Evolutionary conservation across 208 protist genomes (phyloP), one percentile per base, ranked within the genome.

Genomic region (Trypanosoma grayi): DNA sequence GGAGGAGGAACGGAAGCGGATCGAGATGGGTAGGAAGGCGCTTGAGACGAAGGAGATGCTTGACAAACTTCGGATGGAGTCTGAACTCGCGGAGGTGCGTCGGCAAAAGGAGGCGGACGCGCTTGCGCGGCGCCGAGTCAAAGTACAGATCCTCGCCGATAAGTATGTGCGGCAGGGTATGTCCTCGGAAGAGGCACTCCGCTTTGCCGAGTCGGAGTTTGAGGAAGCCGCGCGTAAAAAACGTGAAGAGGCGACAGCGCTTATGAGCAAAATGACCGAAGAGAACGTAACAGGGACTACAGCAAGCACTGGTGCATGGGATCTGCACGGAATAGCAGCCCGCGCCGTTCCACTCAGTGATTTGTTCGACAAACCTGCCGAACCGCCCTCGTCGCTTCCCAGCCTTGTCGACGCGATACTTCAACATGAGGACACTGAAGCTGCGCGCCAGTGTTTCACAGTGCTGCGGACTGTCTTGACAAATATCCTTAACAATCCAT

Each of bases 141-240:
- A 82, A 40, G 65, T 92, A 2, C 78, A 91, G 47, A 73, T 94
- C n/a, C 47, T 73, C 0, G 73, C 74, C 2, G 88, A 94, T 66
- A 76, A 77, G n/a, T 77, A 83, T 25, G 72, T 70, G 46, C 84
- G 88, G 11, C 60, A 81, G 43, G 85, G 88, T 1, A 66, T 75
- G 22, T 51, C 59, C 0, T 66, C 50, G 25, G 85, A 82, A 18
- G 81, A 94, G 33, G 88, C 88, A 25, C 36, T 50, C 28, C 56
- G 44, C 31, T 37, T 54, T 7, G 88, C 88, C 0, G 58, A 58
- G 36, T 59, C 46, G n/a, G 79, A 92, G 53, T 66, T 79, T 8
- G 77, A 89, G 41, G 77, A 80, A 54, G 67, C 47, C 8, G 61
- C 40, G 18, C 31, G 51, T 2, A 60, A 73, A n/a, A 73, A 52